These are phyloP conservation scores for Podospora fimiseda DNA, from an alignment of 495 filamentous ascomycete genomes.

Conservation along the genomic window DNA sequence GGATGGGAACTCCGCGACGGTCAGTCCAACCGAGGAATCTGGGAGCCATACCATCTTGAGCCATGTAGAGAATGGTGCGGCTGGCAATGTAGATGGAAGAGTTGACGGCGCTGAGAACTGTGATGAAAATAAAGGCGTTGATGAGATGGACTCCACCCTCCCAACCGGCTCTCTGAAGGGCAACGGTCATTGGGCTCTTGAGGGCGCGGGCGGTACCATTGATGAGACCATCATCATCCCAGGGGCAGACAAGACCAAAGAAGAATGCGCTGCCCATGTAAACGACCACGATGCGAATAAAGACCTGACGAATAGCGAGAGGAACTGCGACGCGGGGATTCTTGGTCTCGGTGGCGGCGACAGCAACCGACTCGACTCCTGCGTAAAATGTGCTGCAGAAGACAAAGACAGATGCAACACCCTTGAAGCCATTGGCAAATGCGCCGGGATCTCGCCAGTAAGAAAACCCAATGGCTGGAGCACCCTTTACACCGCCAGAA, in stretches of 20 bases:
- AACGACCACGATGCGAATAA: constrained; percentile 69
- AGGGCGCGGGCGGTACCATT: constrained; percentile 45
- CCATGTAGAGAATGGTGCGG: constrained; percentile 61
- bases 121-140: constrained; percentile 66
- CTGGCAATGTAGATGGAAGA: constrained; percentile 63
- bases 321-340: constrained; percentile 67
- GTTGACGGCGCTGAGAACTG: constrained; percentile 63
- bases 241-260: constrained; percentile 54
- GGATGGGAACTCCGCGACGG: constrained; percentile 58
- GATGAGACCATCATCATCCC: constrained; percentile 40
- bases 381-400: constrained; percentile 68
- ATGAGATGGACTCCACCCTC: constrained; percentile 54
- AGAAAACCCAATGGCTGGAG: constrained; percentile 47
- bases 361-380: constrained; percentile 67
- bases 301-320: constrained; percentile 66
- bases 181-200: constrained; percentile 54
- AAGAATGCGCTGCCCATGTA: constrained; percentile 70
- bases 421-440: constrained; percentile 60
- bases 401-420: constrained; percentile 52
- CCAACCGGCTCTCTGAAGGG: constrained; percentile 52
- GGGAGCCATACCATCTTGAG: constrained; percentile 58
- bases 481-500: constrained; percentile 44
- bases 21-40: constrained; percentile 58
- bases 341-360: constrained; percentile 67
- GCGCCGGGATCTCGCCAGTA: constrained; percentile 67